phyloP scores from a whole-genome alignment of 805 yeast species.

The Sugiyamaella mastotermitis region DNA sequence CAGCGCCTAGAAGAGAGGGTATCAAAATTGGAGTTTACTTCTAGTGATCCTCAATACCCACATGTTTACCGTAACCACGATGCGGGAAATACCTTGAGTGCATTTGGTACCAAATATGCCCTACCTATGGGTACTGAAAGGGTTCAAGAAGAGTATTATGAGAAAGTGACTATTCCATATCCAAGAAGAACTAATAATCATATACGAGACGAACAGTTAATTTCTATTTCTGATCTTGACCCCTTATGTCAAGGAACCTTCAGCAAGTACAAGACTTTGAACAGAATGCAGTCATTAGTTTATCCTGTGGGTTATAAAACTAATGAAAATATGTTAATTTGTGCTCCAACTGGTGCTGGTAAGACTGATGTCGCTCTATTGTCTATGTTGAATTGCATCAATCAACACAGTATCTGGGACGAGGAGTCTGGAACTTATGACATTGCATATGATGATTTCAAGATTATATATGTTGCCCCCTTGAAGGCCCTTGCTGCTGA shows the following conservation, averaged over 20 bases:
- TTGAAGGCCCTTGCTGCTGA: constrained; percentile 94
- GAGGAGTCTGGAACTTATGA: constrained; percentile 40
- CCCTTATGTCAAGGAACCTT: constrained; percentile 79
- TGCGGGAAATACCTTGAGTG: constrained; percentile 62
- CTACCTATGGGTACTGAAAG: constrained; percentile 75
- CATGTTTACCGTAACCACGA: constrained; percentile 77
- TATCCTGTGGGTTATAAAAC: constrained; percentile 89
- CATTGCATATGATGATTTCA: constrained; percentile 77
- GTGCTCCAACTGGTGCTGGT: constrained; percentile 99
- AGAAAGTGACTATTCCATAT: constrained; percentile 74
- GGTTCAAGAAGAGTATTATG: constrained; percentile 43
- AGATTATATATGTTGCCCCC: constrained; percentile 90
- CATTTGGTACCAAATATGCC: constrained; percentile 73
- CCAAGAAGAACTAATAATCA: constrained; percentile 21
- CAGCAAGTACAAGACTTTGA: constrained; percentile 66
- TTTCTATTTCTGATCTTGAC: constrained; percentile 62
- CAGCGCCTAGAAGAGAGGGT: constrained; percentile 18
- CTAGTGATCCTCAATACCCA: constrained; percentile 47
- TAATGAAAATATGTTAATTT: constrained; percentile 89
- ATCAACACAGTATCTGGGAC: constrained; percentile 45
- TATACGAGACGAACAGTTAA: constrained; percentile 35
- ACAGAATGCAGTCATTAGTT: constrained; percentile 85
- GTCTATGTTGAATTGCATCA: constrained; percentile 71
- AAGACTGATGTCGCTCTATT: constrained; percentile 89
- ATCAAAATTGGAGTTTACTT: constrained; percentile 4